A percentile compares a stretch with the other conserved stretches of the same genome.
Conservation (phyloP, 768 basidiomycete species). For the Naganishia kalamii region DNA sequence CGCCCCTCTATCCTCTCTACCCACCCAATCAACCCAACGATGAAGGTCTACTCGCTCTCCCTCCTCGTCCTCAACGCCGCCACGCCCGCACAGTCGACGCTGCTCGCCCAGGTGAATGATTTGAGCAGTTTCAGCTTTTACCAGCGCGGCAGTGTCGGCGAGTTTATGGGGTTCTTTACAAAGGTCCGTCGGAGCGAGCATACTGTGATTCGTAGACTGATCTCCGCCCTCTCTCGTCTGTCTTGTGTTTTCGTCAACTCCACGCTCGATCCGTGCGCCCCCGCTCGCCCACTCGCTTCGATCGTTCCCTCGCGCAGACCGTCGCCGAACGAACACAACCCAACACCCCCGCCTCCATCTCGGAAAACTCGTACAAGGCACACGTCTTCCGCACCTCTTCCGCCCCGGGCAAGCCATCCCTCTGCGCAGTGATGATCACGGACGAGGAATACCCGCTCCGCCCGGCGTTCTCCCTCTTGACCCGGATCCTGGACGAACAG, state of each 20-base stretch:
- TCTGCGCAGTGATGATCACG: constrained; percentile 81
- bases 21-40: constrained; percentile 43
- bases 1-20: background rate
- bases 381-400: constrained; percentile 88
- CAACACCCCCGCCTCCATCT: constrained; percentile 85
- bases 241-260: too few relatives aligned
- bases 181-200: constrained; percentile 45
- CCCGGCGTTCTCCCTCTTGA: constrained; percentile 88
- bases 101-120: constrained; percentile 67
- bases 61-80: constrained; percentile 63
- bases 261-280: background rate
- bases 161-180: constrained; percentile 90
- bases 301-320: constrained; percentile 53
- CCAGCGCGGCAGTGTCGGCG: constrained; percentile 74
- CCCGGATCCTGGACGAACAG: constrained; percentile 90
- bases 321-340: constrained; percentile 78
- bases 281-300: background rate
- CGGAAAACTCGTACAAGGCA: constrained; percentile 86
- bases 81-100: constrained; percentile 53
- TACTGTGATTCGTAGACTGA: background rate
- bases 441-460: constrained; percentile 95
- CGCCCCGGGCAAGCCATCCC: constrained; percentile 51
- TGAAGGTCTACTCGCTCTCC: constrained; percentile 84
- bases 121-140: constrained; percentile 90
- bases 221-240: too few relatives aligned